A percentile compares a stretch with the other conserved stretches of the same genome.
phyloP scores from a whole-genome alignment of 805 yeast species.

The Priceomyces melissophilus region DNA sequence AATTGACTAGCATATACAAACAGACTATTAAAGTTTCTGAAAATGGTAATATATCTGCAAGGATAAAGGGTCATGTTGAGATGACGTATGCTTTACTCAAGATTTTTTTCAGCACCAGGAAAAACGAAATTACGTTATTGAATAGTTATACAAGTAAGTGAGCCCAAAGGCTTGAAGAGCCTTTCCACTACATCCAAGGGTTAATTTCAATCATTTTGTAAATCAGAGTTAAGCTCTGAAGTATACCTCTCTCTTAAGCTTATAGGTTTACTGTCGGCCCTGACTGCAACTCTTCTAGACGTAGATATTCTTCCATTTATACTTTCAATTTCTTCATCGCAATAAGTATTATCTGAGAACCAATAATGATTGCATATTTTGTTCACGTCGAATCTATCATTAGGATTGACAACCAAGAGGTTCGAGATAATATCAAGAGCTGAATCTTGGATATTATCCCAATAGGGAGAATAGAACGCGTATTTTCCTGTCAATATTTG shows the following conservation, averaged over 20 bases:
- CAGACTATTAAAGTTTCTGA: constrained; percentile 10
- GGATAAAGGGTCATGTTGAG: constrained; percentile 14
- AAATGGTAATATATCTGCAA: constrained; percentile 12
- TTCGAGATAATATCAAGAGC: constrained; percentile 65
- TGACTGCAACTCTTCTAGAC: constrained; percentile 13
- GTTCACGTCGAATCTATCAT: constrained; percentile 38
- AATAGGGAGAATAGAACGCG: constrained; percentile 76
- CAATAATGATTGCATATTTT: constrained; percentile 43
- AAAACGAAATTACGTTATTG: constrained; percentile 8
- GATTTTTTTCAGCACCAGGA: constrained; percentile 19
- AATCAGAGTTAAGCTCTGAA: constrained; percentile 16
- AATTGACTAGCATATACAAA: constrained; percentile 14
- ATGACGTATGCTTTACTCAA: constrained; percentile 16
- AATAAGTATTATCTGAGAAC: constrained; percentile 26
- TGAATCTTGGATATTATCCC: constrained; percentile 67
- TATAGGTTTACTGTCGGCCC: constrained; percentile 27
- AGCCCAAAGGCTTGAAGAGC: constrained; percentile 4
- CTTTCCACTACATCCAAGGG: background rate
- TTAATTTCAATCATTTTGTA: constrained; percentile 1
- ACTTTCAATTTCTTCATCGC: constrained; percentile 4
- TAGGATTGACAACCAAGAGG: constrained; percentile 53
- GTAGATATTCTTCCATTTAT: background rate
- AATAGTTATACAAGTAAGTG: background rate
- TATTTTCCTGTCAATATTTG: constrained; percentile 65
- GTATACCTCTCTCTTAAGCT: constrained; percentile 24